Conservation (phyloP, 2,329 filamentous ascomycete genomes). For the Xylaria sp. region DNA sequence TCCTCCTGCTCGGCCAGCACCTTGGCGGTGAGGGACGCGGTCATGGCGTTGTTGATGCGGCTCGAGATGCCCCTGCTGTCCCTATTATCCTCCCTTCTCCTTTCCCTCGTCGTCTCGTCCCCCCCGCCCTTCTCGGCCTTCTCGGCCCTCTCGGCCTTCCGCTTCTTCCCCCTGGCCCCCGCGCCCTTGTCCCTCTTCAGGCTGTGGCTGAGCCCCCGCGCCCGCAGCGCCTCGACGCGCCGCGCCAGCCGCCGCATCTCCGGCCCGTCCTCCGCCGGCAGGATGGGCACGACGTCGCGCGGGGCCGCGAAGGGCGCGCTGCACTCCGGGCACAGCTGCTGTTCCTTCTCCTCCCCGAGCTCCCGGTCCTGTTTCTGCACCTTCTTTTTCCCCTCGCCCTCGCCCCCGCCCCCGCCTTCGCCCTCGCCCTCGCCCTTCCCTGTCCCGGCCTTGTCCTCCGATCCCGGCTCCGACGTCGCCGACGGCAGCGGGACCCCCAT, state of each 20-base stretch:
- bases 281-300: constrained; percentile 80
- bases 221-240: constrained; percentile 69
- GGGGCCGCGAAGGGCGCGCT: constrained; percentile 71
- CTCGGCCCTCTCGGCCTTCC: constrained; percentile 40
- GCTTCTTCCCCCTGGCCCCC: constrained; percentile 75
- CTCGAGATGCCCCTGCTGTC: constrained; percentile 42
- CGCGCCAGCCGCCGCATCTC: constrained; percentile 71
- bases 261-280: constrained; percentile 65
- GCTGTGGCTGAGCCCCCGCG: constrained; percentile 78
- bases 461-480: no score
- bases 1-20: constrained; percentile 87
- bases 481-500: no score
- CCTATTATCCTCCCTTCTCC: constrained; percentile 44
- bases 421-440: no score
- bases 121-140: constrained; percentile 42
- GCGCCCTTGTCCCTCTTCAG: constrained; percentile 76
- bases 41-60: constrained; percentile 85
- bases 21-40: constrained; percentile 81
- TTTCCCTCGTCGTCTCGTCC: constrained; percentile 47
- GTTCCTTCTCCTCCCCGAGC: no score
- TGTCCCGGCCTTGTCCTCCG: no score
- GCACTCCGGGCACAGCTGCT: constrained; percentile 71
- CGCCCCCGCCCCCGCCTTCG: no score
- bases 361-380: no score
- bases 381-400: no score